Percentiles rank a stretch among this genome's conserved stretches.
These are phyloP conservation scores for Ustilago crameri DNA, from an alignment of 1,284 basidiomycete genomes.

Conservation along the genomic window DNA sequence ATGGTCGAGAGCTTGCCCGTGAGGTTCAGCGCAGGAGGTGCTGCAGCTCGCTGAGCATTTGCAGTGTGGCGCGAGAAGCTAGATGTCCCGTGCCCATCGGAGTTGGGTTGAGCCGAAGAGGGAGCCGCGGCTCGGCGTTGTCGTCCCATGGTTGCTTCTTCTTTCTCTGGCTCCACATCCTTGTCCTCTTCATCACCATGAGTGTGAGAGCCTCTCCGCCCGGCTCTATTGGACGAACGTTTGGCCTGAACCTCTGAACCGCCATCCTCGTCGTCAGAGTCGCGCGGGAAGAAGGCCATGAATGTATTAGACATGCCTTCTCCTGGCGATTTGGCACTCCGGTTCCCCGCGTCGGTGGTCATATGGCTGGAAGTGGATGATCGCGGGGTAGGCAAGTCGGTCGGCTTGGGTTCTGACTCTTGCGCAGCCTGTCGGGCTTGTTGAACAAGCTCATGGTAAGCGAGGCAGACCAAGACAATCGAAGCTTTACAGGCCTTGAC, in stretches of 20 bases:
- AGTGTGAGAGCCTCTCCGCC: background rate
- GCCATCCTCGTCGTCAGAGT: conserved; percentile 14
- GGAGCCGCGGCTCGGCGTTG: background rate
- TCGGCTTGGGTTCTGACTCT: conserved; percentile 9
- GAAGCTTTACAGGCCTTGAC: conserved; percentile 50
- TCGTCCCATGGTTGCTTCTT: conserved; percentile 18
- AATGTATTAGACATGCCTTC: conserved; percentile 22
- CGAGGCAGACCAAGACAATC: conserved; percentile 50
- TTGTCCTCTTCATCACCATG: conserved; percentile 18
- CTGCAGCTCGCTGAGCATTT: background rate
- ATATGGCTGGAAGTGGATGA: conserved; percentile 30
- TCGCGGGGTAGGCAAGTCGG: background rate
- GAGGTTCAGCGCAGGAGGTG: conserved; percentile 15
- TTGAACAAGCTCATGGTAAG: conserved; percentile 52
- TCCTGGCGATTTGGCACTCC: background rate
- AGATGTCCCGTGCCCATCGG: conserved; percentile 24
- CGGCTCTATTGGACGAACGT: background rate
- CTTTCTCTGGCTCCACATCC: conserved; percentile 18
- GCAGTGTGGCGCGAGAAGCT: conserved; percentile 22
- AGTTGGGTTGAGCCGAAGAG: background rate
- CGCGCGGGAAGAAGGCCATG: conserved; percentile 23
- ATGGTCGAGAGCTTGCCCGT: conserved; percentile 38
- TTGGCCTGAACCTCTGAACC: conserved; percentile 2
- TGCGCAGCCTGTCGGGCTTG: conserved; percentile 24
- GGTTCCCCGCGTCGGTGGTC: conserved; percentile 21